Evolutionary conservation across 768 basidiomycete genomes (phyloP), one percentile per base, ranked within the genome.

Genomic region (Boletus rufocinnamomeus): DNA sequence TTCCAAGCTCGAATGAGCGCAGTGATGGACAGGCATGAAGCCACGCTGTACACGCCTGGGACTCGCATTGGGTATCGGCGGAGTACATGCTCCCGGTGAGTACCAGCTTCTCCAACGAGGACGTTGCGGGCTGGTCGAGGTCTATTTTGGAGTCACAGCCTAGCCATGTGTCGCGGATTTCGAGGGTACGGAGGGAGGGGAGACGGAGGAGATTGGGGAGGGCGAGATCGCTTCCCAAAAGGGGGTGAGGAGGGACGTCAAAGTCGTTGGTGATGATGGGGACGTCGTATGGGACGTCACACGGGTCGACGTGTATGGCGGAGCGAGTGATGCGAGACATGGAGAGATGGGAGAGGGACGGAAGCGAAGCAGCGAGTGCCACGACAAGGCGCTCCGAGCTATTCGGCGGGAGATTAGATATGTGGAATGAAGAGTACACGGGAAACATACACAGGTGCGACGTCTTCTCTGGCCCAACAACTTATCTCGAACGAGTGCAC

Each of bases 81-180:
- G 63, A 41, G 32, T 74, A 69, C 72, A 72, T 72, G 66, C 71
- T 71, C 2, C 72, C 72, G 0, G 72, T 71, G 62, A 72, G 50
- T 0, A 71, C 57, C 32, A 72, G 60, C 13, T 50, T 64, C 13
- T 74, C 52, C 6, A 72, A 11, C 5, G 54, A 21, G 1, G 64
- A 45, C 0, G 55, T 30, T 0, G 56, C 19, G 11, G 61, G 38
- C 16, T 2, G 35, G 16, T 52, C 56, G 32, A 58, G 27, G 3
- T 63, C 66, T 47, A 71, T 54, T 30, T 63, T 61, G 30, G 69
- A 51, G 54, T 72, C 71, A 34, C 71, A 69, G 17, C 87, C 87
- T 56, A 91, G 79, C 72, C 89, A 88, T 0, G 87, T 88, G 67
- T 89, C 87, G 56, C 80, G 81, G 64, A 91, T 83, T 44, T 79